Evolutionary conservation across 805 yeast species (phyloP).

Genomic region (Cephaloascus albidus): DNA sequence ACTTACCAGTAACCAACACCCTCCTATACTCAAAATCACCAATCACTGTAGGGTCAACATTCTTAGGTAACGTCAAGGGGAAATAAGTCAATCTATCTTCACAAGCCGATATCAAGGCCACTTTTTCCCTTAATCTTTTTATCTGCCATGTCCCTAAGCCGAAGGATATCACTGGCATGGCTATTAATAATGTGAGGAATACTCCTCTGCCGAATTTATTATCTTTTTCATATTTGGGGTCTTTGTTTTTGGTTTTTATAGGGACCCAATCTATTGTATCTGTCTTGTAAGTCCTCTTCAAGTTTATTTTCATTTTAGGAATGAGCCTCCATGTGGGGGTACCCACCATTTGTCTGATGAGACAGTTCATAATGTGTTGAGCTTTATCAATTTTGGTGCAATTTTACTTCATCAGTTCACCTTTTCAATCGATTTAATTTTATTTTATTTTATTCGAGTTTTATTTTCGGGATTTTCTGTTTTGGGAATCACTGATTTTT

Average conservation of each 20-base stretch:
- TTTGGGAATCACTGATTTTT: too few relatives aligned
- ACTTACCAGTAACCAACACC: slow-evolving; percentile 68
- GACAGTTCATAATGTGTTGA: too few relatives aligned
- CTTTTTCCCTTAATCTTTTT: slow-evolving; percentile 80
- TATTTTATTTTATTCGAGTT: too few relatives aligned
- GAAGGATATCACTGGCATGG: slow-evolving; percentile 85
- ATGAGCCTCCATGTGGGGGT: too few relatives aligned
- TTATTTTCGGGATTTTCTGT: too few relatives aligned
- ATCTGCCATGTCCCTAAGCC: slow-evolving; percentile 93
- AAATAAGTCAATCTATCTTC: slow-evolving; percentile 74
- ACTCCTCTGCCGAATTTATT: slow-evolving; percentile 20
- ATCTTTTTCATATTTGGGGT: slow-evolving; percentile 28
- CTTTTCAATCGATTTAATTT: too few relatives aligned
- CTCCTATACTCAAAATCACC: slow-evolving; percentile 74
- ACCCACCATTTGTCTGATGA: too few relatives aligned
- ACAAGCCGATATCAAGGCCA: slow-evolving; percentile 66
- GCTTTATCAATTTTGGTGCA: too few relatives aligned
- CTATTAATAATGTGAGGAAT: slow-evolving; percentile 27
- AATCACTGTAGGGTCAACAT: slow-evolving; percentile 54
- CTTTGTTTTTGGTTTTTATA: slow-evolving; percentile 37
- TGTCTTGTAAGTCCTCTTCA: slow-evolving; percentile 35
- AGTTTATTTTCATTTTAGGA: too few relatives aligned
- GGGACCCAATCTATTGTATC: slow-evolving; percentile 84
- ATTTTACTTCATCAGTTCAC: too few relatives aligned
- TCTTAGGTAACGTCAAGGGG: slow-evolving; percentile 63